Conservation (phyloP, 1,139 yeast species). For the Eremothecium sinecaudum region DNA sequence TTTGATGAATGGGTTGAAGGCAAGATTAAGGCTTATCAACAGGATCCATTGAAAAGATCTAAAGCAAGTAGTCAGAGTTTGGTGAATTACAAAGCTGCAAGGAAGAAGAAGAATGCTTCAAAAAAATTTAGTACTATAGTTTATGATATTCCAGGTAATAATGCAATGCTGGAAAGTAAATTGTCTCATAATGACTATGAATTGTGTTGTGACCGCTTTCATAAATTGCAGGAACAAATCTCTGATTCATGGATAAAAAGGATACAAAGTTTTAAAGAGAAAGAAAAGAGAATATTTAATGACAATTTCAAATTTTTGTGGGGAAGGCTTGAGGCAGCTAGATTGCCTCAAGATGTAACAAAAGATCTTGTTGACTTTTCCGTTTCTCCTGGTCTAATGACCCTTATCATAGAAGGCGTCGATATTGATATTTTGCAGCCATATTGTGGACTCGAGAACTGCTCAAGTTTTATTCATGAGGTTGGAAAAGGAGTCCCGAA, state of each 20-base stretch:
- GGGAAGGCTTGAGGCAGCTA: constrained; percentile 37
- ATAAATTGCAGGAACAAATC: constrained; percentile 38
- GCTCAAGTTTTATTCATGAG: constrained; percentile 54
- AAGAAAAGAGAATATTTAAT: constrained; percentile 40
- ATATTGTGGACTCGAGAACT: constrained; percentile 40
- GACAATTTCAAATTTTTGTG: constrained; percentile 46
- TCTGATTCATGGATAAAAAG: constrained; percentile 69
- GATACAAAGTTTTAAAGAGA: constrained; percentile 39
- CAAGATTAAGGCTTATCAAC: constrained; percentile 10
- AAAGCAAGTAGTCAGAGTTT: not conserved
- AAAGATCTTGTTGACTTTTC: constrained; percentile 50
- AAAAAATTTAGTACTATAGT: not conserved
- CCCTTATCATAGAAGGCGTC: constrained; percentile 47
- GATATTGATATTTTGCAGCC: constrained; percentile 49
- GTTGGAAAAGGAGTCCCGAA: constrained; percentile 79
- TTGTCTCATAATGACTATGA: constrained; percentile 6
- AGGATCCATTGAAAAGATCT: constrained; percentile 3
- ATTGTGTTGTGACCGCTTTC: constrained; percentile 8
- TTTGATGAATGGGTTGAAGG: constrained; percentile 37
- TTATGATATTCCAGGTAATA: not conserved
- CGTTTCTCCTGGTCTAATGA: constrained; percentile 55
- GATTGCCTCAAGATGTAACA: constrained; percentile 40
- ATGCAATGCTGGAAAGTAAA: not conserved
- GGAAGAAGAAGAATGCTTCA: not conserved
- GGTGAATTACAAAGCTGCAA: not conserved